phyloP scores from a whole-genome alignment of 73 alveolate genomes.

The Diophrys appendiculata region DNA sequence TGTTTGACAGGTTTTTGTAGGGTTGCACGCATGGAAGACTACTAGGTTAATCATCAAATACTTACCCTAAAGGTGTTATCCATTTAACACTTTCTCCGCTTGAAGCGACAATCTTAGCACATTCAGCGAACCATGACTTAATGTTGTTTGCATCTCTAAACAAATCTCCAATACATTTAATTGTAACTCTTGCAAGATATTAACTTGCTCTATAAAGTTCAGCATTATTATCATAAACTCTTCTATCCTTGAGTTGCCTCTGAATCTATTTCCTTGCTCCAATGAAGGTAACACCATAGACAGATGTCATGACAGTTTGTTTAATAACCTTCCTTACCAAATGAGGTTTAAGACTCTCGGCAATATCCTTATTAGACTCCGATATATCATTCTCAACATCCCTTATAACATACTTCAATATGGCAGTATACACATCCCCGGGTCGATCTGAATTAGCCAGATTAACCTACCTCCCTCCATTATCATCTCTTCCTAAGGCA shows the following conservation, averaged over 20 bases:
- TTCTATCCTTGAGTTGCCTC: slow-evolving; percentile 78
- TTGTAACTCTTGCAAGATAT: slow-evolving; percentile 81
- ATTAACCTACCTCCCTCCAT: slow-evolving; percentile 87
- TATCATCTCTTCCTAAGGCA: slow-evolving; percentile 95
- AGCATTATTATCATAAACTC: slow-evolving; percentile 59
- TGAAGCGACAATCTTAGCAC: slow-evolving; percentile 84
- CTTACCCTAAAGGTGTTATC: slow-evolving; percentile 93
- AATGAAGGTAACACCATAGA: slow-evolving; percentile 94
- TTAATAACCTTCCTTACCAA: slow-evolving; percentile 86
- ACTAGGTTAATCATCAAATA: too few species aligned
- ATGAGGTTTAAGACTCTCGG: slow-evolving; percentile 65
- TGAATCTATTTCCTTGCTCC: slow-evolving; percentile 89
- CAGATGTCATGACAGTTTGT: slow-evolving; percentile 97
- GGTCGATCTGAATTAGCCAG: slow-evolving; percentile 81
- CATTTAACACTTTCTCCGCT: slow-evolving; percentile 77
- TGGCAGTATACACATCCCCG: slow-evolving; percentile 90
- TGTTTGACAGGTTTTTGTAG: slow-evolving; percentile 38
- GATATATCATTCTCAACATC: slow-evolving; percentile 48
- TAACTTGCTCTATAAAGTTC: slow-evolving; percentile 64
- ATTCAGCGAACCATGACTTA: slow-evolving; percentile 82
- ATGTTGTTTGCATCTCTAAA: slow-evolving; percentile 86
- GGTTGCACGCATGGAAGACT: slow-evolving; percentile 80
- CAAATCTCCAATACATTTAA: slow-evolving; percentile 81
- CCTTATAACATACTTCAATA: slow-evolving; percentile 41
- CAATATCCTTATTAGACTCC: slow-evolving; percentile 52